Evolutionary conservation across 225 moss, liverwort and hornwort species (phyloP), one percentile per base, ranked within the genome.

Genomic region (Takakia lepidozioides): DNA sequence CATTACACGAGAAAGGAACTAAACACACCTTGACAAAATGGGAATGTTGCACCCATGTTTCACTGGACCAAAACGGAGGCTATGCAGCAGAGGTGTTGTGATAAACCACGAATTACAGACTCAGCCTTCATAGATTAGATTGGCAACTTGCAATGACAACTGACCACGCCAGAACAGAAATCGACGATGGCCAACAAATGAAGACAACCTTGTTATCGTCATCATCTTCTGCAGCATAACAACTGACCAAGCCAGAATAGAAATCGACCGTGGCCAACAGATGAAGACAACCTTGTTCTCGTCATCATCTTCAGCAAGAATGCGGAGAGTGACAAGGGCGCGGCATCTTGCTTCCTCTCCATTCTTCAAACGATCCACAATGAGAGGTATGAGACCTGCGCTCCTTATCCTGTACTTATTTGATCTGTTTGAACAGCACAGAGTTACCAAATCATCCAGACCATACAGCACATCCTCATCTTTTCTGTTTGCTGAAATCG

Each of bases 261-360:
- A 10, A 45, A 7, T 17, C 17, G 19, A 10, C 10, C 2, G 9
- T 2, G 10, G 10, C 1, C 2, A 18, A 2, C 10, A 10, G 2
- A 5, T 11, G 10, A 1, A 3, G 16, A 3, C 38, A 49, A 71
- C 77, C 77, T 64, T 72, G 19, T 54, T 72, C 16, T 95, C 95
- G 29, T 77, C 73, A 32, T 90, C 87, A 15, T 90, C 95, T 58
- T 98, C 82, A 13, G 71, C 75, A 44, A 98, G 57, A 1, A 63
- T 27, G 37, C 67, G 79, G 25, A 98, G 80, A 24, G 77, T 52
- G 25, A 48, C 43, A 6, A 90, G 95, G 23, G 95, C 68, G 22
- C 67, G 70, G 36, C 84, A 55, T 22, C 95, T 84, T 7, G 75
- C 84, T 36, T 73, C 72, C 52, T 84, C 72, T 38, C 70, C 50